Conservation (phyloP, 2,329 filamentous ascomycete genomes). For the Acephala macrosclerotiorum region DNA sequence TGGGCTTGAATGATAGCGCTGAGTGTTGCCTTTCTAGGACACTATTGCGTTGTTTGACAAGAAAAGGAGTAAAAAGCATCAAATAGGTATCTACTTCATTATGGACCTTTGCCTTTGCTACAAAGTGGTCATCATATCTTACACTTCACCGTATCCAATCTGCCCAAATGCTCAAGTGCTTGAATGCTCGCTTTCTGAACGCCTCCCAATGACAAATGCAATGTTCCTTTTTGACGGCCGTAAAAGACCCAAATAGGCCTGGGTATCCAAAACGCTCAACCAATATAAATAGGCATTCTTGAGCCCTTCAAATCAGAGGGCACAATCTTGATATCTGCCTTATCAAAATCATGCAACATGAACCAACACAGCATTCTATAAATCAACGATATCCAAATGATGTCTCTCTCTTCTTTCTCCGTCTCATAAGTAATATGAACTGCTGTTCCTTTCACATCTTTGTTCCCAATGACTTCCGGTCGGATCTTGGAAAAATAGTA, state of each 20-base stretch:
- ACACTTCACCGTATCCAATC: not conserved
- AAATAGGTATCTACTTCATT: not conserved
- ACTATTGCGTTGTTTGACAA: no score
- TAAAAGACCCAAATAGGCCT: not conserved
- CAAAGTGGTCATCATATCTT: not conserved
- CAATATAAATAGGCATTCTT: slow-evolving; percentile 63
- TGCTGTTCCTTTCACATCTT: slow-evolving; percentile 3
- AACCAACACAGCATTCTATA: slow-evolving; percentile 67
- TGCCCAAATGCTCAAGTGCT: no score
- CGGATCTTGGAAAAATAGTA: slow-evolving; percentile 59
- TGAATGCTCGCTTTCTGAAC: slow-evolving; percentile 1
- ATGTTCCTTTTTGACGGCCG: not conserved
- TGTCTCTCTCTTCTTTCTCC: slow-evolving; percentile 37
- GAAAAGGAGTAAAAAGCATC: not conserved
- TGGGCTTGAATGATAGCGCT: no score
- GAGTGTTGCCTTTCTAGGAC: no score
- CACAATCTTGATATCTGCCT: slow-evolving; percentile 58
- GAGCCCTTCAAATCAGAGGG: slow-evolving; percentile 62
- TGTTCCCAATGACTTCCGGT: slow-evolving; percentile 49
- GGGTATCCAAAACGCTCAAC: slow-evolving; percentile 36
- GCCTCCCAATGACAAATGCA: slow-evolving; percentile 1
- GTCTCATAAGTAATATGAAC: not conserved
- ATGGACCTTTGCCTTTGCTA: not conserved
- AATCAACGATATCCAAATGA: slow-evolving; percentile 62
- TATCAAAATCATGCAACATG: slow-evolving; percentile 63